A percentile compares a stretch with the other conserved stretches of the same genome.
These are phyloP conservation scores for Talaromyces sp. DNA, from an alignment of 2,329 filamentous ascomycete species.

Conservation along the genomic window DNA sequence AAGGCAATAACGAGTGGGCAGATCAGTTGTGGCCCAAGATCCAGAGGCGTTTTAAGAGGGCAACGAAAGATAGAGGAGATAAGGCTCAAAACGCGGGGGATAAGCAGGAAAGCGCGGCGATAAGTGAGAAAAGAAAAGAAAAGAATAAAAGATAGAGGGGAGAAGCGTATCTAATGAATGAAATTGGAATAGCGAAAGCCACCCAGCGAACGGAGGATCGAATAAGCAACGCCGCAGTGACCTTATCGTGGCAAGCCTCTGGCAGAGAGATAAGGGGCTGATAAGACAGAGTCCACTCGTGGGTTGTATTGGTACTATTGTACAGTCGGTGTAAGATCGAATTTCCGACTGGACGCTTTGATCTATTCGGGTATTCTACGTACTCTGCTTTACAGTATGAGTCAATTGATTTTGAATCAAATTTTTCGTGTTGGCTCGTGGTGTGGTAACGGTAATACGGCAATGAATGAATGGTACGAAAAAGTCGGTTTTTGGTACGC, in stretches of 20 bases:
- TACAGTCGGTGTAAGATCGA: neutral
- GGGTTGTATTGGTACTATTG: neutral
- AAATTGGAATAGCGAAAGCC: neutral
- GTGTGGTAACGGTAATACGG: neutral
- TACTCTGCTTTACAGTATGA: no score
- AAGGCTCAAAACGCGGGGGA: constrained; percentile 4
- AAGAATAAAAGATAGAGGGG: neutral
- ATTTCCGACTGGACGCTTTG: neutral
- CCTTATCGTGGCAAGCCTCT: constrained; percentile 17
- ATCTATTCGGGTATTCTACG: no score
- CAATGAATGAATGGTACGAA: neutral
- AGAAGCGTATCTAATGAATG: neutral
- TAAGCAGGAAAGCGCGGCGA: neutral
- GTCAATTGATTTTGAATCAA: no score
- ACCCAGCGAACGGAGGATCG: neutral
- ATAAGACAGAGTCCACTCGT: neutral
- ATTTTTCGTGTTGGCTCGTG: neutral
- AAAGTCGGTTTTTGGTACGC: neutral
- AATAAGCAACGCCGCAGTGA: constrained; percentile 10
- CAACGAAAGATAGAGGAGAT: neutral
- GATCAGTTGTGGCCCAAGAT: neutral
- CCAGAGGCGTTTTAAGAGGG: neutral
- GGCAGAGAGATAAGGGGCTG: constrained; percentile 17
- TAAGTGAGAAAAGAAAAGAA: neutral
- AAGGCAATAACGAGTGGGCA: neutral